Evolutionary conservation across 2,329 filamentous ascomycete species (phyloP), one percentile per base, ranked within the genome.

Genomic region (Orbilia blumenaviensis): DNA sequence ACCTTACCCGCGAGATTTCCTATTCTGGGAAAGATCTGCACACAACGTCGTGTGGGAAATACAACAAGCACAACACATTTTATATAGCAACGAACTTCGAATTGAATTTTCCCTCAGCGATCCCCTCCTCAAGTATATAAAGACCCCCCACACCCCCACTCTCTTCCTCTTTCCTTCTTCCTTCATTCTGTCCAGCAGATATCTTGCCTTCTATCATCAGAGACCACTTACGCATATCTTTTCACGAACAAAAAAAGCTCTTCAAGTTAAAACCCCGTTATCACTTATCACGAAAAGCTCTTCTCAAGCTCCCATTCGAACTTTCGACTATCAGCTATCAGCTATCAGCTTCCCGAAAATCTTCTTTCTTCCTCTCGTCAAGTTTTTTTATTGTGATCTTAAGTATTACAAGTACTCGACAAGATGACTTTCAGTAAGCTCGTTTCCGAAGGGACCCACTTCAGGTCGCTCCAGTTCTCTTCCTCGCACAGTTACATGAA

Each of bases 401-500:
- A 42, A 38, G 34, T 21, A 41, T 60, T 25, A 50, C 60, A 36
- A 25, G 10, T 34, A 44, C 16, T 34, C 23, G 38, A 18, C 14
- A 63, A 34, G 23, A 46, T 46, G 25, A 6, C 61, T 7, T 36
- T 41, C 27, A 42, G 60, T 27, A 48, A 50, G 9, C 61, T 50
- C n/a, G n/a, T n/a, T n/a, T n/a, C 50, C 3, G 50, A 36, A 36
- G 50, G 38, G 16, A 52, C 54, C 18, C 63, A 75, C 32, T 75
- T 75, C 56, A 38, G 71, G 12, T 58, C 46, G 16, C 46, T 75
- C 8, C 42, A 41, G 2, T 75, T 75, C 23, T 75, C 71, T 3
- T 67, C 62, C n/a, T 63, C 54, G 0, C 63, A 75, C 27, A 75
- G 63, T 1, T 75, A 75, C 21, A 75, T 75, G 71, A 75, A 75